phyloP scores from a whole-genome alignment of 345 rosid genomes.

The Hibiscus tridactylites region DNA sequence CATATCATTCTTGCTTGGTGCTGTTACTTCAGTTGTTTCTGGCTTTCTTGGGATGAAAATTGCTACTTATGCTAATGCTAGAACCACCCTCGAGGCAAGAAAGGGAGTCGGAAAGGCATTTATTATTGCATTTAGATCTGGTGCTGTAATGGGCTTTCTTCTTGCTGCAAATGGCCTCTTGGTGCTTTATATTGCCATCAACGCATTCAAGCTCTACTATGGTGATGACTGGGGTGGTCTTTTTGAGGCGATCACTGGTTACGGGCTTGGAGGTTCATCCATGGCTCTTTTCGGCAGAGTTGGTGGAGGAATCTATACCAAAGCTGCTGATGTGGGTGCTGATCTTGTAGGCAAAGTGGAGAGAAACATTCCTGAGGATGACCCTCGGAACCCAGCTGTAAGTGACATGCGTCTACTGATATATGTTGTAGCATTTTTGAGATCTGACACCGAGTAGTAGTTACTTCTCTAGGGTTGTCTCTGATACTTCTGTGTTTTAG shows the following conservation, averaged over 20 bases:
- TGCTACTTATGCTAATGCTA: slow-evolving; percentile 60
- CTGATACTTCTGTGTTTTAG: slow-evolving; percentile 26
- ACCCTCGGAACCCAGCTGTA: slow-evolving; percentile 84
- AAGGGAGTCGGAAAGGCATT: slow-evolving; percentile 81
- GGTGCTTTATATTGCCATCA: slow-evolving; percentile 60
- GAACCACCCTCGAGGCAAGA: slow-evolving; percentile 69
- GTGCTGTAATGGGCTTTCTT: slow-evolving; percentile 82
- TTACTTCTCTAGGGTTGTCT: neutral
- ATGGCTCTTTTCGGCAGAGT: slow-evolving; percentile 85
- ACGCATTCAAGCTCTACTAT: slow-evolving; percentile 58
- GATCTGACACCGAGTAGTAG: neutral
- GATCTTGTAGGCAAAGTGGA: slow-evolving; percentile 86
- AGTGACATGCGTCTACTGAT: slow-evolving; percentile 13
- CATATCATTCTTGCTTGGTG: slow-evolving; percentile 60
- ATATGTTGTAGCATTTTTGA: neutral
- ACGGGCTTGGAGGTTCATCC: slow-evolving; percentile 84
- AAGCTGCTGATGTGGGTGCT: slow-evolving; percentile 86
- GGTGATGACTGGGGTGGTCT: slow-evolving; percentile 80
- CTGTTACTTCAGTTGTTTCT: slow-evolving; percentile 7
- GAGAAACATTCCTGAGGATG: slow-evolving; percentile 76
- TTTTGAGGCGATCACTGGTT: slow-evolving; percentile 76
- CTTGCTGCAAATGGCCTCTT: slow-evolving; percentile 77
- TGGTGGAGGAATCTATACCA: slow-evolving; percentile 73
- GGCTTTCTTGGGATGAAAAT: slow-evolving; percentile 5
- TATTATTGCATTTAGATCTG: slow-evolving; percentile 63